These are phyloP conservation scores for button mushroom (Agaricus bisporus) DNA, from an alignment of 768 basidiomycete genomes.

Conservation along the genomic window DNA sequence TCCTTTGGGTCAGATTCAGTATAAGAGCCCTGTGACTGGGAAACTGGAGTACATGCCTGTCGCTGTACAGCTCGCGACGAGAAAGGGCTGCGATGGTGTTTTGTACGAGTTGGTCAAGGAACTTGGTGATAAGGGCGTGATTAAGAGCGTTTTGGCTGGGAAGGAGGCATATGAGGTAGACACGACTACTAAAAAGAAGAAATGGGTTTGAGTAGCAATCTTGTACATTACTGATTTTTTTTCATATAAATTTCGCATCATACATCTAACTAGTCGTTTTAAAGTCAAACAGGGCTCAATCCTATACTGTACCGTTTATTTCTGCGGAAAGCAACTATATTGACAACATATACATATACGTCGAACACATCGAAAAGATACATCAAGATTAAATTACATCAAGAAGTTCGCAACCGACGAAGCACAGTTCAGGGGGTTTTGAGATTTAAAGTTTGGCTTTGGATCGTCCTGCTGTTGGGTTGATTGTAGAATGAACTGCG, in stretches of 20 bases:
- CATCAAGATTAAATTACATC: too few species aligned
- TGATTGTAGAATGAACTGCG: conserved; percentile 36
- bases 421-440: too few species aligned
- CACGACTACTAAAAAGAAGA: background rate
- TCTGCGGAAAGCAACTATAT: too few species aligned
- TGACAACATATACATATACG: too few species aligned
- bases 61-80: conserved; percentile 28
- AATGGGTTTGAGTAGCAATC: background rate
- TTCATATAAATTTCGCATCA: too few species aligned
- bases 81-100: conserved; percentile 29
- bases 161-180: conserved; percentile 3
- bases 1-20: conserved; percentile 29
- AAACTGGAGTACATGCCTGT: conserved; percentile 30
- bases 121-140: conserved; percentile 21
- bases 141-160: conserved; percentile 20
- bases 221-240: background rate
- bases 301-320: too few species aligned
- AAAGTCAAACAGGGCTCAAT: too few species aligned
- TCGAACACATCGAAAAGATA: too few species aligned
- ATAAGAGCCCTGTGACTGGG: conserved; percentile 27
- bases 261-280: too few species aligned
- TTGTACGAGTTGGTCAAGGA: conserved; percentile 25
- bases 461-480: conserved; percentile 6
- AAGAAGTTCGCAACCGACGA: too few species aligned
- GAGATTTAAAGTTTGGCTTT: conserved; percentile 1